These are phyloP conservation scores for Piromyces finnis DNA, from an alignment of 192 early-diverging fungal species.

Conservation along the genomic window DNA sequence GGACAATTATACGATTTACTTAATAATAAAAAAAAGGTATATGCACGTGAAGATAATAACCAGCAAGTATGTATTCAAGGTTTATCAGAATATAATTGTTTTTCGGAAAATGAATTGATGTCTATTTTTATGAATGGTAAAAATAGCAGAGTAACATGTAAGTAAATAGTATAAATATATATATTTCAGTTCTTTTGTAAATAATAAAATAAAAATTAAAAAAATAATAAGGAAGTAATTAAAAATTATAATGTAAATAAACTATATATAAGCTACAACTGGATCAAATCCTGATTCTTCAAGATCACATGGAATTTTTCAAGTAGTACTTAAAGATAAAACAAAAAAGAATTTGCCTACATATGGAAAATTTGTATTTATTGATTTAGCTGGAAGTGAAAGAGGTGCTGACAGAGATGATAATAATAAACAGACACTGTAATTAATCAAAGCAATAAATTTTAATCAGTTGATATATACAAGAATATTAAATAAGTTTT, in stretches of 20 bases:
- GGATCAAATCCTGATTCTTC: conserved; percentile 94
- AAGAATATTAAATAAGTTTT: no score
- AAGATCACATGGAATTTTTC: conserved; percentile 91
- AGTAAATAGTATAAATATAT: no score
- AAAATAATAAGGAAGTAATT: no score
- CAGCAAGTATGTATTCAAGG: conserved; percentile 81
- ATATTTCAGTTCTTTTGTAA: no score
- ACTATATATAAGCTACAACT: conserved; percentile 41
- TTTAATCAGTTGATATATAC: no score
- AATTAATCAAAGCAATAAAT: neutral
- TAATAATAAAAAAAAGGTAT: conserved; percentile 70
- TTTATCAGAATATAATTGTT: conserved; percentile 69
- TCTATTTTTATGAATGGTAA: conserved; percentile 87
- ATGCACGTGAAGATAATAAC: conserved; percentile 91
- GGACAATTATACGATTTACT: conserved; percentile 88
- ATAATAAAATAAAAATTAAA: no score
- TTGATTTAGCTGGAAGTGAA: conserved; percentile 97
- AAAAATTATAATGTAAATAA: no score
- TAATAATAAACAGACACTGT: conserved; percentile 77
- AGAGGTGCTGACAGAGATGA: conserved; percentile 93
- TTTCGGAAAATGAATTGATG: conserved; percentile 73
- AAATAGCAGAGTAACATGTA: conserved; percentile 78
- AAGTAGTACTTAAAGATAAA: conserved; percentile 54
- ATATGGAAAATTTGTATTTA: conserved; percentile 85
- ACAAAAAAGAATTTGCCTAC: neutral